phyloP scores from a whole-genome alignment of 2,329 filamentous ascomycete genomes.

The Lachnellula suecica region DNA sequence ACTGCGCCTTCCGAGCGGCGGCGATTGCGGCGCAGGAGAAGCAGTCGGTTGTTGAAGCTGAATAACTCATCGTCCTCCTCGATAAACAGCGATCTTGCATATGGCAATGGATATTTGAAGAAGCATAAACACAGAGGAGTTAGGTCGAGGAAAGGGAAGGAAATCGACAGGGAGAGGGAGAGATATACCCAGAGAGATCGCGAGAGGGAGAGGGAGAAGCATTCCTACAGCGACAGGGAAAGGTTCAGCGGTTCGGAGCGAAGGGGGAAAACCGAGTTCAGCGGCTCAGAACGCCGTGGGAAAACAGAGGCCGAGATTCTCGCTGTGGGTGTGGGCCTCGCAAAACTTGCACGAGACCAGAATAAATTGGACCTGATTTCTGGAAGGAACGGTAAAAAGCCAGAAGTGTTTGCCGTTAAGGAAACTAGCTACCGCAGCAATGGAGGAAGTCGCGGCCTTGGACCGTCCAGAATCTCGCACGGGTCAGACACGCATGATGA shows the following conservation, averaged over 20 bases:
- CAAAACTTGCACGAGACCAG: constrained; percentile 42
- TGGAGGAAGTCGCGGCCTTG: constrained; percentile 24
- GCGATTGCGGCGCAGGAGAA: constrained; percentile 45
- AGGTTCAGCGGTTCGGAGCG: constrained; percentile 8
- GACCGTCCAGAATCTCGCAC: constrained; percentile 30
- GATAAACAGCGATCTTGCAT: constrained; percentile 67
- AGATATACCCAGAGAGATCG: constrained; percentile 16
- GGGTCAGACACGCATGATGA: constrained; percentile 39
- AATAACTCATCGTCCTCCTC: constrained; percentile 67
- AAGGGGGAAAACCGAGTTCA: constrained; percentile 34
- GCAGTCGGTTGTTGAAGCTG: constrained; percentile 54
- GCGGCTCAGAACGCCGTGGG: constrained; percentile 6
- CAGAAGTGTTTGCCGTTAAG: constrained; percentile 15
- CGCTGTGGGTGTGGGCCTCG: constrained; percentile 46
- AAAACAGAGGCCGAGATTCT: constrained; percentile 46
- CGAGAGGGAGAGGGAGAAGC: constrained; percentile 9
- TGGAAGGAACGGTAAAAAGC: constrained; percentile 23
- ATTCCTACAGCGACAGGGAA: constrained; percentile 6
- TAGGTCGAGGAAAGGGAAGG: constrained; percentile 27
- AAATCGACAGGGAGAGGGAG: constrained; percentile 27
- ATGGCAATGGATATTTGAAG: constrained; percentile 55
- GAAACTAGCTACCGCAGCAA: constrained; percentile 7
- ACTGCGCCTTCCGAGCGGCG: constrained; percentile 54
- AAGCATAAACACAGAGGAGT: constrained; percentile 25
- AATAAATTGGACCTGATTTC: constrained; percentile 36